These are phyloP conservation scores for Fusarium sp. DNA, from an alignment of 2,329 filamentous ascomycete species.

Conservation along the genomic window DNA sequence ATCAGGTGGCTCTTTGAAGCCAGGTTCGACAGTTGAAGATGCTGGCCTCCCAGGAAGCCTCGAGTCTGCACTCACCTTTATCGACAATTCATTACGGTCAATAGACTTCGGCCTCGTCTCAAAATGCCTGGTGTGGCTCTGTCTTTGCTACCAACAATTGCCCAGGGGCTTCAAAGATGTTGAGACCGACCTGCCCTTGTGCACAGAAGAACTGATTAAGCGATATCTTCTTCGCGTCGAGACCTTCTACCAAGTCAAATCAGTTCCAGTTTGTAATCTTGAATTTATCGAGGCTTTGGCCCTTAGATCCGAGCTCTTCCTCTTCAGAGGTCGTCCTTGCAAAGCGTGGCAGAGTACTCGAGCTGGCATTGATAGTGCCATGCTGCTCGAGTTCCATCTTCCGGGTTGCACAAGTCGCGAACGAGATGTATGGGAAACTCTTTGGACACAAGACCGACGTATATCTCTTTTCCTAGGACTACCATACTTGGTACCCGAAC, in stretches of 20 bases:
- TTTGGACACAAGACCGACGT: conserved; percentile 61
- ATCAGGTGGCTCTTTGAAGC: background rate
- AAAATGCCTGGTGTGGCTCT: conserved; percentile 59
- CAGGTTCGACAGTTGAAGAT: background rate
- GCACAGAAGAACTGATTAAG: conserved; percentile 31
- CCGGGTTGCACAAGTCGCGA: conserved; percentile 49
- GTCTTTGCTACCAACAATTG: conserved; percentile 59
- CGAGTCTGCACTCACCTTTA: background rate
- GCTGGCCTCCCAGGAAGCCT: conserved; percentile 3
- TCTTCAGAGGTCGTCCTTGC: conserved; percentile 68
- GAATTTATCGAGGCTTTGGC: conserved; percentile 67
- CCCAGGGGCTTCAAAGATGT: conserved; percentile 50
- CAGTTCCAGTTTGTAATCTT: conserved; percentile 51
- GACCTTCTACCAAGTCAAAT: background rate
- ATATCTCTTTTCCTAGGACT: conserved; percentile 28
- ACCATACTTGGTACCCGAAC: conserved; percentile 19
- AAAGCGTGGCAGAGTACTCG: conserved; percentile 66
- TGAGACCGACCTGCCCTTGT: conserved; percentile 52
- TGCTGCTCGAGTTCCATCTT: conserved; percentile 64
- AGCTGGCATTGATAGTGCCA: conserved; percentile 64
- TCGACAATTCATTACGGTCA: conserved; percentile 4
- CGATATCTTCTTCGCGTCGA: conserved; percentile 10
- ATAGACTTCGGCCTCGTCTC: conserved; percentile 14
- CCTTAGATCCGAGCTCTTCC: conserved; percentile 64
- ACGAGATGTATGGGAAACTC: conserved; percentile 55